Evolutionary conservation across 2,329 filamentous ascomycete genomes (phyloP), one percentile per base, ranked within the genome.

Genomic region (Cladosporium sp.): DNA sequence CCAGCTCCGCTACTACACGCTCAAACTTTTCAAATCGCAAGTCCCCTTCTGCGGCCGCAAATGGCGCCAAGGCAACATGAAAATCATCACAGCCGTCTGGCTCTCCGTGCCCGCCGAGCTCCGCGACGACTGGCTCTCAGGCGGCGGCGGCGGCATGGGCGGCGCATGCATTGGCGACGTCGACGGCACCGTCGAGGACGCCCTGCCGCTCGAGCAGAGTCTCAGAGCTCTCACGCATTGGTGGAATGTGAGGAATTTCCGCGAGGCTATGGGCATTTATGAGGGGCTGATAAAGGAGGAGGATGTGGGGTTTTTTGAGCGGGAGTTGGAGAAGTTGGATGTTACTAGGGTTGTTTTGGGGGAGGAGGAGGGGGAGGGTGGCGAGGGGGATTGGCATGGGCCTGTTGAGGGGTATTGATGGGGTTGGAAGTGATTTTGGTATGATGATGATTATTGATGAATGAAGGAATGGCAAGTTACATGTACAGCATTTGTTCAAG

Each of bases 21-120:
- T 98, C 59, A 98, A 98, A 71, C 79, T 98, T 0, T 97, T 97
- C 83, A 98, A 98, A 70, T 93, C 90, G 53, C 93, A 98, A 69
- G 93, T 98, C 4, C 93, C 93, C 1, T 98, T 95, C 74, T 97
- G 92, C 68, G 92, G 93, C 18, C 85, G 93, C 38, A 98, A 98
- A 72, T 98, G 93, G 93, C 84, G 93, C 12, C 93, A 97, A 72
- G 84, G 84, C 59, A 97, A 98, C 69, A 98, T 98, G 93, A 87
- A 92, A 49, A 91, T 97, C 63, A 98, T 98, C 64, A 98, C 93
- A 0, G 90, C 91, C 3, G 88, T 98, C 1, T 98, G 96, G 68
- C 76, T 98, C 42, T 88, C 95, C 70, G 95, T 92, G 64, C 80
- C 90, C 7, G 92, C 92, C 0, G 92, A 97, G 67, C 77, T 98